Conservation (phyloP, 179 eudicot genomes). For the Camellia oleifera region DNA sequence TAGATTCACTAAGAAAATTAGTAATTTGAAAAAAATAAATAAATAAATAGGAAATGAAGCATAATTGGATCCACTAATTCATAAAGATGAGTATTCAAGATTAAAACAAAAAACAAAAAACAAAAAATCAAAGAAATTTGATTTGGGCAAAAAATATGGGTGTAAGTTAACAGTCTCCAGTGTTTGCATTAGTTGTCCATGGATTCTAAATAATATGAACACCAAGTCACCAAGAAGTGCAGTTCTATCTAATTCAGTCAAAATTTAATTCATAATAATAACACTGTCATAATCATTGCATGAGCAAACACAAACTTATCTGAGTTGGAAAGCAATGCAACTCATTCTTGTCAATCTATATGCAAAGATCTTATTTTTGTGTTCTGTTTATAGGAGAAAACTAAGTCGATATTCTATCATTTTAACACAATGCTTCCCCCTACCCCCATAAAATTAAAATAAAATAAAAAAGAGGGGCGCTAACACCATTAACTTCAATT, state of each 20-base stretch:
- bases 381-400: too few species aligned
- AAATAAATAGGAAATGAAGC: neutral
- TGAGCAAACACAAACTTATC: too few species aligned
- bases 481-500: too few species aligned
- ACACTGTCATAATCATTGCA: too few species aligned
- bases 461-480: too few species aligned
- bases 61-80: neutral
- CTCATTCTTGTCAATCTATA: too few species aligned
- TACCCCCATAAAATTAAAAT: too few species aligned
- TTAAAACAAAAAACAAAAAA: neutral
- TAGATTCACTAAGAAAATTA: too few species aligned
- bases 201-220: neutral
- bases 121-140: neutral
- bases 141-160: neutral
- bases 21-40: neutral
- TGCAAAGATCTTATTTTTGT: too few species aligned
- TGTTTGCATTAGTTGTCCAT: neutral
- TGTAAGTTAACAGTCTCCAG: neutral
- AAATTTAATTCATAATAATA: neutral
- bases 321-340: too few species aligned
- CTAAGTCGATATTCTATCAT: too few species aligned
- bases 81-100: neutral
- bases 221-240: neutral
- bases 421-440: too few species aligned
- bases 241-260: neutral